Conservation (phyloP, 371 early-diverging fungal species). For the Mucor piriformis region DNA sequence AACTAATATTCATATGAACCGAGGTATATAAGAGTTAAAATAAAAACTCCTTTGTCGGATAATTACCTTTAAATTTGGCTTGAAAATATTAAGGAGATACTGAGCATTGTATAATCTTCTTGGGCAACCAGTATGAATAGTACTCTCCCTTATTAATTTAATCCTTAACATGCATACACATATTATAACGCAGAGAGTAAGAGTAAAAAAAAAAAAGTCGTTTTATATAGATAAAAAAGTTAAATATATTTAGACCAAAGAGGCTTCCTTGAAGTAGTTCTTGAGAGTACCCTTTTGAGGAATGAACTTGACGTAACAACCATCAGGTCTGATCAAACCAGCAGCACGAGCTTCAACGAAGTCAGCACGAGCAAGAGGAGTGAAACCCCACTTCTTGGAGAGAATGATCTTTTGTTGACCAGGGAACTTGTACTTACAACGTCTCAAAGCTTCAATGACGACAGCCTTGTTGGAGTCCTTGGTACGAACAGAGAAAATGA, state of each 20-base stretch:
- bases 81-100: neutral
- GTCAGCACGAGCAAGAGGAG: slow-evolving; percentile 95
- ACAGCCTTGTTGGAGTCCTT: slow-evolving; percentile 95
- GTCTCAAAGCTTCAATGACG: slow-evolving; percentile 98
- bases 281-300: slow-evolving; percentile 87
- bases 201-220: neutral
- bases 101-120: neutral
- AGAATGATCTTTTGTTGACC: slow-evolving; percentile 99
- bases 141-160: neutral
- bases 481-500: slow-evolving; percentile 98
- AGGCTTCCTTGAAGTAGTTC: slow-evolving; percentile 54
- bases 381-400: slow-evolving; percentile 99
- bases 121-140: too few species aligned
- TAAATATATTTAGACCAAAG: slow-evolving; percentile 32
- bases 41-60: slow-evolving; percentile 6
- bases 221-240: neutral
- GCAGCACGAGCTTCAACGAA: slow-evolving; percentile 81
- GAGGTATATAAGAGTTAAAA: neutral
- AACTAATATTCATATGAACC: neutral
- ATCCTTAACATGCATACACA: neutral
- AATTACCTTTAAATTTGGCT: neutral
- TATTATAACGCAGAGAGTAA: neutral
- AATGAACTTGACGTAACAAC: slow-evolving; percentile 97
- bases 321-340: slow-evolving; percentile 91
- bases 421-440: slow-evolving; percentile 99